Conservation (phyloP, 2,329 filamentous ascomycete species). For the Paraphoma chrysanthemicola region DNA sequence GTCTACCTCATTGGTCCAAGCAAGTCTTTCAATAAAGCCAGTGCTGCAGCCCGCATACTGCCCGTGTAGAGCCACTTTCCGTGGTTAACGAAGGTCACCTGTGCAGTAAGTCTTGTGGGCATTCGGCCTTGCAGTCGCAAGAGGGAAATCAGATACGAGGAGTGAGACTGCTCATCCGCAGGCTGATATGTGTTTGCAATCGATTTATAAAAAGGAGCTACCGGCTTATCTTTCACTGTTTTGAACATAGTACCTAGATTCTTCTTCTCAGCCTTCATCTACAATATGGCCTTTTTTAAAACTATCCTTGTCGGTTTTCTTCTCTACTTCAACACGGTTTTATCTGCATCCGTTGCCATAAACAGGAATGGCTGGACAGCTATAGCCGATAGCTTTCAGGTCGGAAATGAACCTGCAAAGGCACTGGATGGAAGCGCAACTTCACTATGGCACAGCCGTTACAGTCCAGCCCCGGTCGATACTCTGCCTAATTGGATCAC, state of each 20-base stretch:
- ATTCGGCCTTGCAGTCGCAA: neutral
- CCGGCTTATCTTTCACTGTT: neutral
- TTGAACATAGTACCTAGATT: neutral
- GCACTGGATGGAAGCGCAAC: conserved; percentile 40
- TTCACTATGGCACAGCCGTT: conserved; percentile 46
- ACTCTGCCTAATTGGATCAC: conserved; percentile 39
- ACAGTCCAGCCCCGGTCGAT: conserved; percentile 17
- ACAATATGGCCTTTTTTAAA: neutral
- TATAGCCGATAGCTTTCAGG: conserved; percentile 32
- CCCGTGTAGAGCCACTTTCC: neutral
- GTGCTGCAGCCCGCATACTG: neutral
- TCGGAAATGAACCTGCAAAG: conserved; percentile 28
- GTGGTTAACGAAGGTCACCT: neutral
- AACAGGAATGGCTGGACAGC: conserved; percentile 32
- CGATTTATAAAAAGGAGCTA: neutral
- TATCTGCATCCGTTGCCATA: conserved; percentile 24
- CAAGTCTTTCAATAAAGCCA: neutral
- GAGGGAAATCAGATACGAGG: neutral
- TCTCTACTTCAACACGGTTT: conserved; percentile 1
- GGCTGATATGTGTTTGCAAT: neutral
- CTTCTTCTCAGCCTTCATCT: neutral
- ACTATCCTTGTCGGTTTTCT: neutral
- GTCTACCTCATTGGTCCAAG: neutral
- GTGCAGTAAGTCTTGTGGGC: neutral
- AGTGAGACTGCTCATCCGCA: neutral